phyloP scores from a whole-genome alignment of 768 basidiomycete genomes.

The Jaapia argillacea region DNA sequence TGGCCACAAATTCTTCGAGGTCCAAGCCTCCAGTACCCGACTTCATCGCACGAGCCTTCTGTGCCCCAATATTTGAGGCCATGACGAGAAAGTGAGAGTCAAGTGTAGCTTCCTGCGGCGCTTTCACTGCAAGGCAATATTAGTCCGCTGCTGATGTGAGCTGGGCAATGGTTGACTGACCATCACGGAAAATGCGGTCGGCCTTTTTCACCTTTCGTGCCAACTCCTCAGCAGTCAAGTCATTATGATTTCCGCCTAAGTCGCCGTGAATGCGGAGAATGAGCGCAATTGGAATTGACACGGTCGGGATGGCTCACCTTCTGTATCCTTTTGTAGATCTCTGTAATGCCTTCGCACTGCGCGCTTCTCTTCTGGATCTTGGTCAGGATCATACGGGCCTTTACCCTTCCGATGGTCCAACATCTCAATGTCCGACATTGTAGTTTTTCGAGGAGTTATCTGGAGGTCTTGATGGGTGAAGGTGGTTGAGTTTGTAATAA shows the following conservation, averaged over 20 bases:
- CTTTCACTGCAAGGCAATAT: slow-evolving; percentile 1
- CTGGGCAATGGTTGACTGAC: slow-evolving; percentile 19
- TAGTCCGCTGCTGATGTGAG: background rate
- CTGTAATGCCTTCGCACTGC: slow-evolving; percentile 67
- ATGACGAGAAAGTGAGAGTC: slow-evolving; percentile 77
- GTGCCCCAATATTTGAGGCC: slow-evolving; percentile 70
- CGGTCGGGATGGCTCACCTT: slow-evolving; percentile 36
- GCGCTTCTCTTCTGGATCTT: slow-evolving; percentile 74
- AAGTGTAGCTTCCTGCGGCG: slow-evolving; percentile 68
- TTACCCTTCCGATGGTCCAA: slow-evolving; percentile 13
- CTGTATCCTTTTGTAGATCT: slow-evolving; percentile 46
- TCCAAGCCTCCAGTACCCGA: slow-evolving; percentile 86
- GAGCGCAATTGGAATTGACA: background rate
- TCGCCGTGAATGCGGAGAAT: background rate
- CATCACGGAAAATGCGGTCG: slow-evolving; percentile 55
- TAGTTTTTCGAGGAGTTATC: background rate
- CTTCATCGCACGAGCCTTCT: slow-evolving; percentile 88
- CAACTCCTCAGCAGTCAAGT: slow-evolving; percentile 46
- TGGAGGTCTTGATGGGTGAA: too few relatives aligned
- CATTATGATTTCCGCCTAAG: slow-evolving; percentile 31
- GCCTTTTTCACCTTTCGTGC: slow-evolving; percentile 45
- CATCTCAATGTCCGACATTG: background rate
- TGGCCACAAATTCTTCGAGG: slow-evolving; percentile 79
- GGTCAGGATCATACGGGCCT: slow-evolving; percentile 71
- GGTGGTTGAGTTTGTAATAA: too few relatives aligned